A percentile compares a stretch with the other conserved stretches of the same genome.
These are phyloP conservation scores for Chaetomium fimeti DNA, from an alignment of 495 filamentous ascomycete species.

Conservation along the genomic window DNA sequence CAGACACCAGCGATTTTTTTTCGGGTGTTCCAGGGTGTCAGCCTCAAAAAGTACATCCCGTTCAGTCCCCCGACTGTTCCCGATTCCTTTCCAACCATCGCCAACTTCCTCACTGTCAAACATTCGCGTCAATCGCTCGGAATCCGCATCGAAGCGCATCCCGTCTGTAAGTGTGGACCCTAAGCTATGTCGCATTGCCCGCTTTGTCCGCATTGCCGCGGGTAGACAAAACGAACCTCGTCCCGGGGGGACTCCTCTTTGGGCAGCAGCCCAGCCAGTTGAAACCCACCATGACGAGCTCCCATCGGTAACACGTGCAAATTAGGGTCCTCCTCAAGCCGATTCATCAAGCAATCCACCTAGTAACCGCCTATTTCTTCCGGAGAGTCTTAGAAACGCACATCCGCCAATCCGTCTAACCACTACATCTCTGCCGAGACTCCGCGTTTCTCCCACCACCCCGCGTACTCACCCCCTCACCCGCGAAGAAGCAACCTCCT, in stretches of 20 bases:
- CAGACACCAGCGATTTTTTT: conserved; percentile 21
- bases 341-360: conserved; percentile 4
- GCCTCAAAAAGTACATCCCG: not conserved
- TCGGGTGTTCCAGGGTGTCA: not conserved
- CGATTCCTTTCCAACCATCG: not conserved
- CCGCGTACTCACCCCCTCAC: conserved; percentile 27
- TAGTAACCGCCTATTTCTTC: not conserved
- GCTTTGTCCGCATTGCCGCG: conserved; percentile 23
- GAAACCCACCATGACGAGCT: conserved; percentile 17
- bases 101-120: conserved; percentile 2
- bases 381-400: conserved; percentile 11
- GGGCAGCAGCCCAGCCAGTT: conserved; percentile 2
- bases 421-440: not conserved
- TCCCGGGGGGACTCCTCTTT: conserved; percentile 15
- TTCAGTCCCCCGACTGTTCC: conserved; percentile 10
- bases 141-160: conserved; percentile 9
- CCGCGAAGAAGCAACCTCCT: conserved; percentile 77
- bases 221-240: conserved; percentile 10
- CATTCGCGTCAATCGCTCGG: not conserved
- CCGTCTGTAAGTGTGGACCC: conserved; percentile 24
- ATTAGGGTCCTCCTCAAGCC: conserved; percentile 26
- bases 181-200: conserved; percentile 9
- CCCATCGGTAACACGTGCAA: conserved; percentile 41
- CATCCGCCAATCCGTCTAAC: not conserved
- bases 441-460: conserved; percentile 16